Evolutionary conservation across 2,329 filamentous ascomycete genomes (phyloP), one percentile per base, ranked within the genome.

Genomic region (Cordyceps pruinosa): DNA sequence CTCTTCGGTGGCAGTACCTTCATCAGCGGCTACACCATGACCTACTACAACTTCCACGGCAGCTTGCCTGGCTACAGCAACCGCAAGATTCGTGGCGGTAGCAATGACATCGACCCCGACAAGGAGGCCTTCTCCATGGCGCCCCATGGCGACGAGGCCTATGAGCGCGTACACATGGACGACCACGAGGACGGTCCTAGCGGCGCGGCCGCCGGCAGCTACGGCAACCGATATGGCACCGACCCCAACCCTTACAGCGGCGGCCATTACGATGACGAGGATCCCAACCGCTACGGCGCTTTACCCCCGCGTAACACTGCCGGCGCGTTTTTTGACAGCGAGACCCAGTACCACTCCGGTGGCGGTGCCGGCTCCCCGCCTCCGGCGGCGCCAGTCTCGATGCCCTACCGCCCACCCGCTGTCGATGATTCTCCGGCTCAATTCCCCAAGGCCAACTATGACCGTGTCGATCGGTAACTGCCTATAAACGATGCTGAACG

Each of bases 61-160:
- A 77, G 72, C 57, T 76, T 86, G 17, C 84, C 84, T 2, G 84
- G 84, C 58, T 85, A 85, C 68, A 81, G 83, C 64, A 75, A 74
- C 62, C 73, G 67, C 65, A 69, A 73, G 65, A 63, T 75, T 54
- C 70, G 75, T 51, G 67, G 68, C 59, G 66, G 66, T 59, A 63
- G 59, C 59, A 70, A 75, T 63, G 80, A 82, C 72, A 86, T 86
- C 63, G 84, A 87, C 67, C 84, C 84, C 0, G 84, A 87, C 69
- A 86, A 86, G 74, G 83, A 84, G 28, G 84, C 84, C 59, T 87
- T 87, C 72, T 85, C 82, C 57, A 85, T 84, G 70, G 82, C 81
- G 15, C 82, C 82, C n/a, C 80, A 84, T 65, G 83, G 84, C 63
- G 84, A 87, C 61, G 84, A 86, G 65, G 78, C 81, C 44, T 87